Percentiles rank a stretch among this genome's conserved stretches.
Evolutionary conservation across 305 asterid species (phyloP).

Genomic region (Rubia balearica): DNA sequence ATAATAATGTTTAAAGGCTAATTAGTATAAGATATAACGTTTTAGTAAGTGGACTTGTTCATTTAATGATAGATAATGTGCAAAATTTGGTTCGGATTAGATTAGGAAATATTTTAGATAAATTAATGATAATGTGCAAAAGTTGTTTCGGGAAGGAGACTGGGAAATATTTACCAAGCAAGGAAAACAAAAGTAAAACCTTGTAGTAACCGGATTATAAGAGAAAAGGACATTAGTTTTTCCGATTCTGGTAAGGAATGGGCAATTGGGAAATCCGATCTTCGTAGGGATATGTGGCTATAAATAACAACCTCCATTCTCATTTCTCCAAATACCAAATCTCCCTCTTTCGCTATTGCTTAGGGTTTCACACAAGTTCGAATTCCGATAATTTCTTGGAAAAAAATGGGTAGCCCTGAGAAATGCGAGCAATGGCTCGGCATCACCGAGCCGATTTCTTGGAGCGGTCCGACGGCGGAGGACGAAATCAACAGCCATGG

Average conservation of each 20-base stretch:
- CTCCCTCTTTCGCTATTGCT: not conserved
- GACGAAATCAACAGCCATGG: constrained; percentile 18
- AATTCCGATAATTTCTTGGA: not conserved
- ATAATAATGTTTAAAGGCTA: too few relatives aligned
- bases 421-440: constrained; percentile 17
- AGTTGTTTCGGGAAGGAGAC: too few relatives aligned
- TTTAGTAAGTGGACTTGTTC: too few relatives aligned
- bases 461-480: constrained; percentile 21
- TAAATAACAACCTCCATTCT: not conserved
- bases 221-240: not conserved
- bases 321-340: not conserved
- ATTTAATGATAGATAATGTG: too few relatives aligned
- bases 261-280: too few relatives aligned
- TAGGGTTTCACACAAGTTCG: not conserved
- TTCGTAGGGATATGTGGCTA: not conserved
- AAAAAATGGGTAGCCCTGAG: constrained; percentile 16
- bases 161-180: too few relatives aligned
- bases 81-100: too few relatives aligned
- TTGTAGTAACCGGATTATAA: too few relatives aligned
- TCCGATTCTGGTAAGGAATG: not conserved
- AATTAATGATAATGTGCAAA: too few relatives aligned
- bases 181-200: too few relatives aligned
- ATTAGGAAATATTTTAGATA: too few relatives aligned
- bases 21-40: too few relatives aligned
- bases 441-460: constrained; percentile 21